A percentile compares a stretch with the other conserved stretches of the same genome.
Conservation (phyloP, 345 rosid species). For the Draba incana region DNA sequence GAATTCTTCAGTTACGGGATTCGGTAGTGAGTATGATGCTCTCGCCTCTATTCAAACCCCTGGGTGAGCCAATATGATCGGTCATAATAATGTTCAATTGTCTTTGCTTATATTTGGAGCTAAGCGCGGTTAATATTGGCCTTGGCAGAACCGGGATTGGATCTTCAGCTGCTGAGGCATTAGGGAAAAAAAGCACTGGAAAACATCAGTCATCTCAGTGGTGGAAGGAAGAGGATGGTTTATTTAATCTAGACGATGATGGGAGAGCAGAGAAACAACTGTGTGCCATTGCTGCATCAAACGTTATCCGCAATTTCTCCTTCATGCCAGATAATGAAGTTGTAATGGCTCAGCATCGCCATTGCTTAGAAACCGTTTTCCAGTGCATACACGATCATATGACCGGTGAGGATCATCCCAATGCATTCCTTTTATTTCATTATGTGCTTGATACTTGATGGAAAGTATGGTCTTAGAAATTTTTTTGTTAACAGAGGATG, state of each 20-base stretch:
- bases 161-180: constrained; percentile 49
- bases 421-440: neutral
- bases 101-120: neutral
- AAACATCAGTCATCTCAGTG: constrained; percentile 65
- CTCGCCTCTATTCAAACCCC: constrained; percentile 52
- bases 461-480: constrained; percentile 18
- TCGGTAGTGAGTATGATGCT: constrained; percentile 69
- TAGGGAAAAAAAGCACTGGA: constrained; percentile 49
- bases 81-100: neutral
- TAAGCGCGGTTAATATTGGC: constrained; percentile 29
- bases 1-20: constrained; percentile 72
- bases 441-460: constrained; percentile 19
- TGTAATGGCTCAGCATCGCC: constrained; percentile 93
- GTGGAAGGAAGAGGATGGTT: constrained; percentile 95
- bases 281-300: constrained; percentile 91
- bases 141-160: constrained; percentile 49
- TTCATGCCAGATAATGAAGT: constrained; percentile 99
- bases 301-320: constrained; percentile 89
- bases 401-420: constrained; percentile 69
- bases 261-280: constrained; percentile 91
- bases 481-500: constrained; percentile 72
- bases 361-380: constrained; percentile 95
- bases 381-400: constrained; percentile 85
- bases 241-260: constrained; percentile 90
- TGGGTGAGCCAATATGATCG: constrained; percentile 49